phyloP scores from a whole-genome alignment of 169 alveolate species.

The Cystoisospora suis region DNA sequence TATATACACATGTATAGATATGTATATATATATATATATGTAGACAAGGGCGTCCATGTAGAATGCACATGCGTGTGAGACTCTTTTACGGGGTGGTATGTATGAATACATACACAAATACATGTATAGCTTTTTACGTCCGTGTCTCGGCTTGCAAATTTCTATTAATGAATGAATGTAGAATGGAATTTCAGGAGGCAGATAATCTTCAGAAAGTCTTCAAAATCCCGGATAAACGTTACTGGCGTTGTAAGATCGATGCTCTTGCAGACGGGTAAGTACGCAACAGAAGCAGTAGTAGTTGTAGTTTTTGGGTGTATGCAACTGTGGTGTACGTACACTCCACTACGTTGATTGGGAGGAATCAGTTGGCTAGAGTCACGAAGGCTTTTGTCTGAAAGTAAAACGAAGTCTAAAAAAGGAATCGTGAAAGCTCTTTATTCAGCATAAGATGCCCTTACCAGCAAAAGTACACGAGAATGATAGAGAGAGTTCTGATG shows the following conservation, averaged over 20 bases:
- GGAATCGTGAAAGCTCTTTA: too few relatives aligned
- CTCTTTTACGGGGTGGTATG: too few relatives aligned
- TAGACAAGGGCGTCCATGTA: not conserved
- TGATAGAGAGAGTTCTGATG: too few relatives aligned
- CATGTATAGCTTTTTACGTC: not conserved
- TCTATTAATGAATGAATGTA: not conserved
- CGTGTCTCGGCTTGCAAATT: not conserved
- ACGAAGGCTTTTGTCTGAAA: too few relatives aligned
- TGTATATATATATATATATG: not conserved
- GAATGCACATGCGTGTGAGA: too few relatives aligned
- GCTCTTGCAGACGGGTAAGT: conserved; percentile 23
- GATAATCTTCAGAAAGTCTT: conserved; percentile 66
- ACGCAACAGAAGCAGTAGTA: not conserved
- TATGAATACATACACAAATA: not conserved
- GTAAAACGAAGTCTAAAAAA: too few relatives aligned
- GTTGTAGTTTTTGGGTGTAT: too few relatives aligned
- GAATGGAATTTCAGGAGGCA: conserved; percentile 69
- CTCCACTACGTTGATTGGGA: too few relatives aligned
- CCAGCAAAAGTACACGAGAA: too few relatives aligned
- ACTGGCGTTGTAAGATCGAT: conserved; percentile 66
- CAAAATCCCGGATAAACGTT: conserved; percentile 70
- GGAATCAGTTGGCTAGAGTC: too few relatives aligned
- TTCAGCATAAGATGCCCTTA: too few relatives aligned
- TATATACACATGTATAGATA: not conserved
- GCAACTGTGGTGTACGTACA: too few relatives aligned